A percentile compares a stretch with the other conserved stretches of the same genome.
Evolutionary conservation across 345 rosid species (phyloP).

Genomic region (Salix udensis): DNA sequence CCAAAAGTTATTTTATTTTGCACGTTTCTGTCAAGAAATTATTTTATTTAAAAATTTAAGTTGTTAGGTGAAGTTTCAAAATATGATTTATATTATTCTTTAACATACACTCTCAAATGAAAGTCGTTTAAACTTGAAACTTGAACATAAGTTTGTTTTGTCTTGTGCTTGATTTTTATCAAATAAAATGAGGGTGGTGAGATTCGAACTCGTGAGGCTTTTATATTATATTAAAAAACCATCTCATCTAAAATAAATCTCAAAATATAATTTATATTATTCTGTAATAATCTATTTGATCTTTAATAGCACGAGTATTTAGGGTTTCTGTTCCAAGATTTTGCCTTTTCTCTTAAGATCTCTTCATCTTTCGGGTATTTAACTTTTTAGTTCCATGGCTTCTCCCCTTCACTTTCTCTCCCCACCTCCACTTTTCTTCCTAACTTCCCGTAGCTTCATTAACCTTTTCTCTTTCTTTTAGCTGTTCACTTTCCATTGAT

Average conservation of each 20-base stretch:
- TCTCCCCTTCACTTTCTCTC: slow-evolving; percentile 11
- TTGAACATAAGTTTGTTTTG: too few relatives aligned
- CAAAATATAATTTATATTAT: too few relatives aligned
- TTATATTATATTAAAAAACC: accelerated
- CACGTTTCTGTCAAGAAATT: slow-evolving; percentile 38
- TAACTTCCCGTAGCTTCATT: slow-evolving; percentile 32
- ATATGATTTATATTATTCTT: too few relatives aligned
- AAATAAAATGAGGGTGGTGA: accelerated
- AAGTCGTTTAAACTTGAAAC: accelerated
- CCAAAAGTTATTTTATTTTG: slow-evolving; percentile 46
- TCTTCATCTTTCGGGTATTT: slow-evolving; percentile 31
- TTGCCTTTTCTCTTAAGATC: slow-evolving; percentile 19
- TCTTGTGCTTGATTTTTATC: too few relatives aligned
- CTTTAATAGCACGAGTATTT: slow-evolving; percentile 35
- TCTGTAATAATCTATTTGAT: background rate
- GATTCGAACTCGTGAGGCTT: accelerated
- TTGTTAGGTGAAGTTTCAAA: accelerated
- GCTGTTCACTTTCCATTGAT: slow-evolving; percentile 6
- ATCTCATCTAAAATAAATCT: accelerated
- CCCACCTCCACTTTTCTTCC: slow-evolving; percentile 26
- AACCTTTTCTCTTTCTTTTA: slow-evolving; percentile 16
- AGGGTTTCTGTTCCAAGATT: slow-evolving; percentile 20
- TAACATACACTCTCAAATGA: accelerated
- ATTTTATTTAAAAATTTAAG: too few relatives aligned
- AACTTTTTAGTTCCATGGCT: slow-evolving; percentile 16